phyloP scores from a whole-genome alignment of 768 basidiomycete species.

The Thelephora ganbajun region DNA sequence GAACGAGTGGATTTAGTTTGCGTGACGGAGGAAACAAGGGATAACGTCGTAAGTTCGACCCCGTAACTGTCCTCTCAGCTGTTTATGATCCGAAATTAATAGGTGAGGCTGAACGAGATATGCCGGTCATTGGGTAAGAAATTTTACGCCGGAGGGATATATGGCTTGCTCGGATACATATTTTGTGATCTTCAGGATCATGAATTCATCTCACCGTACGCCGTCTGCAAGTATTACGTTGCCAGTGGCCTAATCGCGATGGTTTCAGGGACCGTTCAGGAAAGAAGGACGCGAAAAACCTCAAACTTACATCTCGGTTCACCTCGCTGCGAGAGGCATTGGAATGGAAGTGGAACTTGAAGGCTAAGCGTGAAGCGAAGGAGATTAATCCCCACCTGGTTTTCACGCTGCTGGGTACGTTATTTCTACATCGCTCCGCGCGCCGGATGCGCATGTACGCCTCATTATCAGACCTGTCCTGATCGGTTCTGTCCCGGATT shows the following conservation, averaged over 20 bases:
- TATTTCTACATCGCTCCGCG: neutral
- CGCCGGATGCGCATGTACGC: neutral
- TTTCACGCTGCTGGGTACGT: conserved; percentile 59
- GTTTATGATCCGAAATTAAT: neutral
- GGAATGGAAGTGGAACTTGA: conserved; percentile 48
- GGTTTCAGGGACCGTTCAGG: conserved; percentile 46
- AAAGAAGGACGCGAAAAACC: conserved; percentile 41
- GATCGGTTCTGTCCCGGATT: no score
- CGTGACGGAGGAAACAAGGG: conserved; percentile 63
- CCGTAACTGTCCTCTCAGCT: neutral
- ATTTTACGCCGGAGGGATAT: conserved; percentile 87
- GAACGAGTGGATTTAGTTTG: conserved; percentile 73
- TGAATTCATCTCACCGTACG: conserved; percentile 77
- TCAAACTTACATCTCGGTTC: conserved; percentile 52
- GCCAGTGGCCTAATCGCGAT: conserved; percentile 3
- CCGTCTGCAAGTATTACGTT: conserved; percentile 3
- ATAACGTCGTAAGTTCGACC: conserved; percentile 50
- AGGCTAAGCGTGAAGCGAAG: conserved; percentile 69
- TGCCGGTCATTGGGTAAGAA: conserved; percentile 64
- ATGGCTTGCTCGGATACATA: conserved; percentile 85
- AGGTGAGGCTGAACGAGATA: conserved; percentile 72
- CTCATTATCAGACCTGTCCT: neutral
- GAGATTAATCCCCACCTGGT: conserved; percentile 66
- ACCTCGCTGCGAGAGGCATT: conserved; percentile 48
- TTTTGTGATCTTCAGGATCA: conserved; percentile 87